phyloP scores from a whole-genome alignment of 305 asterid species.

The Fraxinus latifolia region DNA sequence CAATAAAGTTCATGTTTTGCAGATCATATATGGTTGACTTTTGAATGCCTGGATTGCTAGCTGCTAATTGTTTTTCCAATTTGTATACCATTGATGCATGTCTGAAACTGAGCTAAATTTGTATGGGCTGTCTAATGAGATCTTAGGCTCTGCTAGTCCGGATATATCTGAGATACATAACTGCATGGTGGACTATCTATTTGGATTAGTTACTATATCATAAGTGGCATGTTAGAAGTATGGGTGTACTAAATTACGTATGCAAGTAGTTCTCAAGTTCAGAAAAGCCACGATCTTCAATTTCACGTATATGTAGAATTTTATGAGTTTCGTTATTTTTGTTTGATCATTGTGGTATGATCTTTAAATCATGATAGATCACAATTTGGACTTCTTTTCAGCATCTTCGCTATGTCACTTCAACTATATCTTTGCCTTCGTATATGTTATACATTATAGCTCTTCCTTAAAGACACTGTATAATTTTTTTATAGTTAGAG shows the following conservation, averaged over 20 bases:
- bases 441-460: neutral
- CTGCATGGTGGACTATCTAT: neutral
- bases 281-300: neutral
- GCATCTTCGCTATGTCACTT: neutral
- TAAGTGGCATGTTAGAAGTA: neutral
- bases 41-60: neutral
- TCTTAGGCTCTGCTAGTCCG: neutral
- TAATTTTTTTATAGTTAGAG: conserved; percentile 56
- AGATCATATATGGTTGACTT: conserved; percentile 1
- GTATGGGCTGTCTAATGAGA: neutral
- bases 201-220: neutral
- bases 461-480: conserved; percentile 6
- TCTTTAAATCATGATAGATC: conserved; percentile 6
- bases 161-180: neutral
- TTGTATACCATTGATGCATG: neutral
- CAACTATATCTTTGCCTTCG: neutral
- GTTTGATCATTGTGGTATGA: neutral
- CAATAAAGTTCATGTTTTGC: neutral
- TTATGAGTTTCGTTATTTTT: neutral
- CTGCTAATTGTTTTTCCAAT: neutral
- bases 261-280: neutral
- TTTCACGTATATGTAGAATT: neutral
- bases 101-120: neutral
- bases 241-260: neutral
- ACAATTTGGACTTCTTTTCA: neutral